Conservation (phyloP, 116 monocot genomes). For the Iris pallida region DNA sequence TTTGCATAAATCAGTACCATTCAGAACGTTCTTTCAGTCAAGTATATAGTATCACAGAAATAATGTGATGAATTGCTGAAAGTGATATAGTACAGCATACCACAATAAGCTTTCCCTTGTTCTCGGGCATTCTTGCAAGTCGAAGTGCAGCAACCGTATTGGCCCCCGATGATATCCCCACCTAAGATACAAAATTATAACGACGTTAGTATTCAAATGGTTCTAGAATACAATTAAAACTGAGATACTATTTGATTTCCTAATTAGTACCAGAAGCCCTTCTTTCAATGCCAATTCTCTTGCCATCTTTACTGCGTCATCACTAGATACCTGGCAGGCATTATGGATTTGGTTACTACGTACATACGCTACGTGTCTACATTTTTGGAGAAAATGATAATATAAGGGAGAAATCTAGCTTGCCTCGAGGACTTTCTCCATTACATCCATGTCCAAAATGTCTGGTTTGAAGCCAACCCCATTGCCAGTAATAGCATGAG, state of each 20-base stretch:
- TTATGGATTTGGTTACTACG: not conserved
- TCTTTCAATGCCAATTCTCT: conserved; percentile 85
- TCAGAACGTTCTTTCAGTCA: too few relatives aligned
- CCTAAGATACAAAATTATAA: conserved; percentile 29
- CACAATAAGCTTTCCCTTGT: conserved; percentile 97
- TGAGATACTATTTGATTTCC: not conserved
- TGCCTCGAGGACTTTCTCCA: conserved; percentile 95
- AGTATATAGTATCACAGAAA: not conserved
- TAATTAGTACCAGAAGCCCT: conserved; percentile 67
- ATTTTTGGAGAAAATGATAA: not conserved
- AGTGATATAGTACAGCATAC: conserved; percentile 37
- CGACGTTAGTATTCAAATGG: not conserved
- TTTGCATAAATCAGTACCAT: too few relatives aligned
- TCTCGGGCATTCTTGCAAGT: conserved; percentile 89
- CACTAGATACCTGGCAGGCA: conserved; percentile 63
- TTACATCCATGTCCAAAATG: conserved; percentile 94
- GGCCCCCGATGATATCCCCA: conserved; percentile 92
- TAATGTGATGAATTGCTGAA: not conserved
- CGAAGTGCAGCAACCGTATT: conserved; percentile 87
- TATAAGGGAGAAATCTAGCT: not conserved
- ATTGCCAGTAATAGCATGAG: conserved; percentile 88
- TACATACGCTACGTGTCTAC: not conserved
- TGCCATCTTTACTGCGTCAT: conserved; percentile 98
- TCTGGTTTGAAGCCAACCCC: conserved; percentile 94
- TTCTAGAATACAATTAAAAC: not conserved